Base-by-base conservation (phyloP, 441 rosid species). In the Populus trichocarpa region DNA sequence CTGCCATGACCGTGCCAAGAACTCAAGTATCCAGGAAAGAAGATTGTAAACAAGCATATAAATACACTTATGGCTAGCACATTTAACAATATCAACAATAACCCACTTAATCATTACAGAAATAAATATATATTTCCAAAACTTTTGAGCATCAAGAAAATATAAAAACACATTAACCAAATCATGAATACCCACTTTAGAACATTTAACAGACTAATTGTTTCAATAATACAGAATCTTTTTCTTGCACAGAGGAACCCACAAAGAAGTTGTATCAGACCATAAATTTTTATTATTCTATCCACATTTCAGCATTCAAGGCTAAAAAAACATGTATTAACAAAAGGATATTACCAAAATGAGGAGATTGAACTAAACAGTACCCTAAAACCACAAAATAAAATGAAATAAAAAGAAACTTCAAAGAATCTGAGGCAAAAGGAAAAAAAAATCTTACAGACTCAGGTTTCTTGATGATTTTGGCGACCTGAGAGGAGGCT, bases 401-500 rank as follows among this genome's bases (percentile, higher is more conserved):
- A 30, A 32, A 68, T 16, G 11, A 22, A 66, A 66, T 12, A 28
- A 12, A 66, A 3, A 3, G 2, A 38, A 20, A 32, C 4, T 6
- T 10, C 0, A 28, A 33, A 40, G 36, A 77, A 18, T 53, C 13
- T 40, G 10, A 64, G 13, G 36, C 28, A 68, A n/a, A 67, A n/a
- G 11, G 80, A 14, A 14, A 50, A 57, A 64, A 50, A 35, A 68
- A 36, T 13, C 82, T 61, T 85, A 92, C 97, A 69, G 84, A 81
- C 80, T 84, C 89, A 13, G 97, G 95, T 83, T 92, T 92, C 76
- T 93, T 92, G 85, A 87, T 84, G 79, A 93, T 68, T 33, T 82
- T 84, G 77, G 96, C 92, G 75, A 91, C 90, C 75, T 87, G 14
- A 80, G 94, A 84, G 76, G 93, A 79, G 68, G 93, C 93, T 72